Conservation (phyloP, 2,329 filamentous ascomycete genomes). For the Dothideomycetes sp. region DNA sequence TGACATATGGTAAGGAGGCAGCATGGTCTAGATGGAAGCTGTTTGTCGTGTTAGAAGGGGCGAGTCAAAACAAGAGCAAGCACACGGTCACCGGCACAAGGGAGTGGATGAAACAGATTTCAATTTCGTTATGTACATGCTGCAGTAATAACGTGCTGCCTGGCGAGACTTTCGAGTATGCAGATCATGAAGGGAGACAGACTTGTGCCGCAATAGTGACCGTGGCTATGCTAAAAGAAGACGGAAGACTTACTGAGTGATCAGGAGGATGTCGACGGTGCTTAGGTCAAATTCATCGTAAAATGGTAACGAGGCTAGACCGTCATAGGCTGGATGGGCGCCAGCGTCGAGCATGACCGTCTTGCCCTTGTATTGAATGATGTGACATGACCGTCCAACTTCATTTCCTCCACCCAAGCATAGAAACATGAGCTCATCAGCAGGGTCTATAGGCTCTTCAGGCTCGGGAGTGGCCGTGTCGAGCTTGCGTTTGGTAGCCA, state of each 20-base stretch:
- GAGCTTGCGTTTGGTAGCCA: conserved; percentile 92
- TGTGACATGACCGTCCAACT: conserved; percentile 93
- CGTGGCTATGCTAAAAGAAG: background rate
- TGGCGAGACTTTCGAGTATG: background rate
- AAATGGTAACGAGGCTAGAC: conserved; percentile 85
- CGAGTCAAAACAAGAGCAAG: background rate
- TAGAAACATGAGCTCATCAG: conserved; percentile 89
- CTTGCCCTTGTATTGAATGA: conserved; percentile 98
- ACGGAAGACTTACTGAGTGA: conserved; percentile 84
- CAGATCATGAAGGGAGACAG: too few relatives aligned
- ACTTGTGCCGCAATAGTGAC: conserved; percentile 10
- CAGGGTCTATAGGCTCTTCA: conserved; percentile 83
- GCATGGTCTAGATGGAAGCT: conserved; percentile 99
- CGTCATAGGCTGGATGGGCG: conserved; percentile 93
- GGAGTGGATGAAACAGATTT: conserved; percentile 17
- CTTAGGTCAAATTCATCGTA: conserved; percentile 98
- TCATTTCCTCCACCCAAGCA: conserved; percentile 94
- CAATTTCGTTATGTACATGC: conserved; percentile 27
- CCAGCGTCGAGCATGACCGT: conserved; percentile 99
- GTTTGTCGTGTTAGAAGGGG: background rate
- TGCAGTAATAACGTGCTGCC: conserved; percentile 6
- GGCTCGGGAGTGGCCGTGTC: conserved; percentile 55
- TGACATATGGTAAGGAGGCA: conserved; percentile 94
- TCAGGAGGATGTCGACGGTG: conserved; percentile 91
- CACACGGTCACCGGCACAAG: conserved; percentile 14